These are phyloP conservation scores for Oleoguttula mirabilis DNA, from an alignment of 495 filamentous ascomycete genomes.

Conservation along the genomic window DNA sequence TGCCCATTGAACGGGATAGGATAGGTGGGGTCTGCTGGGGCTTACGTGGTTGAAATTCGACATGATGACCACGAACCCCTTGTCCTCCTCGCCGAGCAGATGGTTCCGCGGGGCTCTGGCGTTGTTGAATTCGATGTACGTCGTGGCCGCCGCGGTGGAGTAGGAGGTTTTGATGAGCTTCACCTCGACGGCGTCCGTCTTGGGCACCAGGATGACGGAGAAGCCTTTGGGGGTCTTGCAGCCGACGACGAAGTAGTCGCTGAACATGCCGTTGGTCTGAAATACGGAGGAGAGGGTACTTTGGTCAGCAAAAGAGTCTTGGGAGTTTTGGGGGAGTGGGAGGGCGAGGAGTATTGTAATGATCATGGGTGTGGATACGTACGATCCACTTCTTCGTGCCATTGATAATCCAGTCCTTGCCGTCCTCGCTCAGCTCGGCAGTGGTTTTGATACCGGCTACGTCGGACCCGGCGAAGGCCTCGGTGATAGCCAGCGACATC, in stretches of 20 bases:
- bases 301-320: conserved; percentile 94
- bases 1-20: too few relatives aligned
- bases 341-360: too few relatives aligned
- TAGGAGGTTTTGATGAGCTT: conserved; percentile 79
- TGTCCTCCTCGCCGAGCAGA: conserved; percentile 71
- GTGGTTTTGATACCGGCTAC: conserved; percentile 75
- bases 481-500: conserved; percentile 77
- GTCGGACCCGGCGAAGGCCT: conserved; percentile 81
- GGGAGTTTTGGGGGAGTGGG: background rate
- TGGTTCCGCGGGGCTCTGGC: conserved; percentile 74
- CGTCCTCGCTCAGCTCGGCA: conserved; percentile 67
- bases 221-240: conserved; percentile 76
- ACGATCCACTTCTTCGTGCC: conserved; percentile 86
- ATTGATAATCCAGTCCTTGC: conserved; percentile 75
- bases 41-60: conserved; percentile 78
- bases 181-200: conserved; percentile 58
- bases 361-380: too few relatives aligned
- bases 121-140: conserved; percentile 74
- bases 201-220: conserved; percentile 62
- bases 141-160: conserved; percentile 64
- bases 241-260: conserved; percentile 73
- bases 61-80: conserved; percentile 81
- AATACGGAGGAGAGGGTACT: too few relatives aligned
- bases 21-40: too few relatives aligned
- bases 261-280: conserved; percentile 72